phyloP scores from a whole-genome alignment of 1,284 basidiomycete species.

The Albatrellus sp. region DNA sequence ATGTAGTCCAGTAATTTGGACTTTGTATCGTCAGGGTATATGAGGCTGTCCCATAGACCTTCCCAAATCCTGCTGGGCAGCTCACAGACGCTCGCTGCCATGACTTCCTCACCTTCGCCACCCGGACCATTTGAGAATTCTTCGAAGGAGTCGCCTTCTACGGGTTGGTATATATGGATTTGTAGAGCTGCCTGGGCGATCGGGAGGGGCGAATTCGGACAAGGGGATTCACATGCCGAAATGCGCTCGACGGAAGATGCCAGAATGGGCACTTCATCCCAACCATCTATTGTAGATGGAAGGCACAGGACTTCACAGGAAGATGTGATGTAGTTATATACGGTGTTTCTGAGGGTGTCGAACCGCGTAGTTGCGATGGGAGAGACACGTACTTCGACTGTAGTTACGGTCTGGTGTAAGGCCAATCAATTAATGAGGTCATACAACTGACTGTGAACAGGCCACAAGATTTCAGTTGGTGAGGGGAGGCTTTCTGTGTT shows the following conservation, averaged over 20 bases:
- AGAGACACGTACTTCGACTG: constrained; percentile 78
- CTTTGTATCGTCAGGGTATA: constrained; percentile 88
- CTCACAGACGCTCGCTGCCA: constrained; percentile 79
- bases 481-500: not conserved
- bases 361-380: constrained; percentile 55
- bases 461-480: constrained; percentile 4
- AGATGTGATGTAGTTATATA: constrained; percentile 47
- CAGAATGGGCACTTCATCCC: constrained; percentile 64
- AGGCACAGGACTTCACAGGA: constrained; percentile 50
- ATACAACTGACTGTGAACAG: constrained; percentile 9
- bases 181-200: constrained; percentile 52
- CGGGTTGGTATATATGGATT: constrained; percentile 83
- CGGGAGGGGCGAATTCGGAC: constrained; percentile 39
- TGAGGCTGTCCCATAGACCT: constrained; percentile 84
- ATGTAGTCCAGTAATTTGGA: constrained; percentile 85
- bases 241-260: constrained; percentile 68
- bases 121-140: constrained; percentile 63
- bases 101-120: constrained; percentile 63
- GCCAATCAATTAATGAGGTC: not conserved
- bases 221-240: constrained; percentile 57
- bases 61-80: constrained; percentile 77
- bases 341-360: constrained; percentile 55
- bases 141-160: constrained; percentile 57
- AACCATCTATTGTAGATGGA: constrained; percentile 58
- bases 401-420: not conserved